Base-by-base conservation (phyloP, 2,329 filamentous ascomycete genomes). In the Fusarium sp. region DNA sequence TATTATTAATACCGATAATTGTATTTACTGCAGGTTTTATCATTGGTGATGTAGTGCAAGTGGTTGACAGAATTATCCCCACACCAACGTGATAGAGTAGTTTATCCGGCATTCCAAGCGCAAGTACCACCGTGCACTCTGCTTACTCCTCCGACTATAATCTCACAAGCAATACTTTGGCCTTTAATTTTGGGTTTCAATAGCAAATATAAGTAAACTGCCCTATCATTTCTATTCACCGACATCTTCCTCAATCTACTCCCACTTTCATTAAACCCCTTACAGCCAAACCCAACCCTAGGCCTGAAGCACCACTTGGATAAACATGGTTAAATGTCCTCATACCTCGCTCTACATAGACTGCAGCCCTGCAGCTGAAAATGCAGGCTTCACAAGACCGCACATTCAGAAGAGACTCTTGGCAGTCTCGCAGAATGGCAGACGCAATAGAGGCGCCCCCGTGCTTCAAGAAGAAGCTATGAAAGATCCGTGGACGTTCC, bases 401-500 rank as follows among this genome's bases (percentile, higher is more conserved):
- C n/a, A 59, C 3, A 12, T 40, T 3, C 45, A 58, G 2, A 65
- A 68, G 15, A 49, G 67, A 17, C 24, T 71, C 3, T 45, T 50
- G 1, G 70, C 68, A 12, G 52, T 62, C 14, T 62, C 62, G 0
- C 43, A 50, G 2, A 68, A 47, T 12, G 77, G 77, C 1, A 69
- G 73, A 8, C 67, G 73, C 7, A 66, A 67, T 4, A 67, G 65
- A 11, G 43, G 45, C 2, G 19, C 50, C 24, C 6, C 68, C 10
- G 42, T 66, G 2, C 56, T 69, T 4, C 52, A 65, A 3, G 58
- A 71, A 7, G 58, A 43, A 1, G 20, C 49, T 1, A 42, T 67
- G 43, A 60, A 60, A 10, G 67, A 77, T 20, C 52, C 57, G 0
- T 68, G 59, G 30, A 75, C 78, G 0, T 91, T 89, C 62, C 88